Evolutionary conservation across 352 stramenopile species (phyloP).

Genomic region (Globisporangium yorkense): DNA sequence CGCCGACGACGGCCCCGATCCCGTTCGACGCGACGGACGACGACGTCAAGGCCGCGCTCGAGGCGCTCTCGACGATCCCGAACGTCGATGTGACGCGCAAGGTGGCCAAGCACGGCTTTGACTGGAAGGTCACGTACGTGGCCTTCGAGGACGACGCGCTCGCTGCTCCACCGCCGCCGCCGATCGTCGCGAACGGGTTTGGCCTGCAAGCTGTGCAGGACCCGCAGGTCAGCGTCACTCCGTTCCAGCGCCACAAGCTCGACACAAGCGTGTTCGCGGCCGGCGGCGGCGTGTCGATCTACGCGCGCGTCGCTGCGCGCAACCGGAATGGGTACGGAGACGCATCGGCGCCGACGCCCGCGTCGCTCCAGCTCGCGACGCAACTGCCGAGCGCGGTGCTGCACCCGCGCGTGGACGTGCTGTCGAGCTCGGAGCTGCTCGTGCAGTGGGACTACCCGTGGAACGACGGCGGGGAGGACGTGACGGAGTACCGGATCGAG

Average conservation of each 20-base stretch:
- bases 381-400: conserved; percentile 40
- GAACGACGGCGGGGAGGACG: conserved; percentile 55
- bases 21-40: conserved; percentile 85
- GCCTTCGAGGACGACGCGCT: conserved; percentile 46
- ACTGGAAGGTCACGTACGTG: conserved; percentile 91
- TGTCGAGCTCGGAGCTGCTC: conserved; percentile 58
- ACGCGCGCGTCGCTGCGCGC: conserved; percentile 45
- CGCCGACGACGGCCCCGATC: conserved; percentile 88
- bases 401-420: conserved; percentile 28
- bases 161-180: neutral
- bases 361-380: conserved; percentile 43
- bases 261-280: conserved; percentile 15
- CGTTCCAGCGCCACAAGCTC: conserved; percentile 40
- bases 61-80: conserved; percentile 83
- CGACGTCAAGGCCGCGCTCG: conserved; percentile 92
- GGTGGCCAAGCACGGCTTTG: conserved; percentile 83
- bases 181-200: conserved; percentile 38
- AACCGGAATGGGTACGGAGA: conserved; percentile 55
- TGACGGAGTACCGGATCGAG: conserved; percentile 80
- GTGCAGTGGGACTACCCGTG: conserved; percentile 73
- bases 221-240: conserved; percentile 40
- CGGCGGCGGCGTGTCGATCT: conserved; percentile 45
- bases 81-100: conserved; percentile 85
- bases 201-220: conserved; percentile 37
- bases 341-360: conserved; percentile 26